Evolutionary conservation across 768 basidiomycete species (phyloP).

Genomic region (Pleurotus cornucopiae): DNA sequence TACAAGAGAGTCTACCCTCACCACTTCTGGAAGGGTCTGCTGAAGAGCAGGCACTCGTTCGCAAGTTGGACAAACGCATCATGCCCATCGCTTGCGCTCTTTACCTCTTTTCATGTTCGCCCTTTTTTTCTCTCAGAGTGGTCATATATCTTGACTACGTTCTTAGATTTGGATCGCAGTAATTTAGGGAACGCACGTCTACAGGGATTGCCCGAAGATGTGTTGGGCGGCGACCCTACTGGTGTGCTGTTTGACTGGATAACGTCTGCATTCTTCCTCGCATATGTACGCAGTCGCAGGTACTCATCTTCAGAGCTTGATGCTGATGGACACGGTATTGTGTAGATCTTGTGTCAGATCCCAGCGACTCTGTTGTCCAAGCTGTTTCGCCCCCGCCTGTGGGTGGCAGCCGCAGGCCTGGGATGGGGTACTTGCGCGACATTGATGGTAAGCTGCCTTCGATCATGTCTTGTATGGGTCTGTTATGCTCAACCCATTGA

Average conservation of each 20-base stretch:
- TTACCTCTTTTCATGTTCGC: slow-evolving; percentile 74
- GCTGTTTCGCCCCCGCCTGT: slow-evolving; percentile 61
- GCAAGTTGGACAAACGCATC: slow-evolving; percentile 64
- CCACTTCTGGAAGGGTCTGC: slow-evolving; percentile 8
- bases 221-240: slow-evolving; percentile 62
- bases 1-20: background rate
- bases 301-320: background rate
- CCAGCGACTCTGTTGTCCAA: slow-evolving; percentile 67
- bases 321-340: background rate
- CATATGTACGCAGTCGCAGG: slow-evolving; percentile 50
- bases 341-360: slow-evolving; percentile 63
- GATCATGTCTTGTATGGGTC: background rate
- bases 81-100: slow-evolving; percentile 70
- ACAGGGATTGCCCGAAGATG: slow-evolving; percentile 63
- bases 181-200: slow-evolving; percentile 79
- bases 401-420: slow-evolving; percentile 60
- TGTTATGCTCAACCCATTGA: background rate
- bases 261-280: slow-evolving; percentile 73
- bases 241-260: slow-evolving; percentile 74
- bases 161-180: slow-evolving; percentile 63
- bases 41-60: slow-evolving; percentile 51
- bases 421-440: slow-evolving; percentile 77
- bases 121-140: background rate
- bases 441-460: slow-evolving; percentile 47
- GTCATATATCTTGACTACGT: background rate